A percentile compares a stretch with the other conserved stretches of the same genome.
Evolutionary conservation across 2,329 filamentous ascomycete species (phyloP).

Genomic region (Pyrenophora teres): DNA sequence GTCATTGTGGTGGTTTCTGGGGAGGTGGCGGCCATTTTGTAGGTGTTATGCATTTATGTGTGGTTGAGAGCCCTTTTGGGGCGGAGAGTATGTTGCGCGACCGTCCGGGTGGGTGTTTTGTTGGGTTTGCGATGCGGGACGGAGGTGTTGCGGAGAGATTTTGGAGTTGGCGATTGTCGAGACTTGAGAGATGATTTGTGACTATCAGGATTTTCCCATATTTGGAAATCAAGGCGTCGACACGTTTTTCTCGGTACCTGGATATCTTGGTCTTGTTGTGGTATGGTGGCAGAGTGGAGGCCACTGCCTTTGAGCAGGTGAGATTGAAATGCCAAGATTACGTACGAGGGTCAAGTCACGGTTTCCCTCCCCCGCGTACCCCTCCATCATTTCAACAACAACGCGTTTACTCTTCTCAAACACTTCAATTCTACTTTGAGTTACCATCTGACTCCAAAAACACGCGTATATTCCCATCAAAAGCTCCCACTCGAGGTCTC

Average conservation of each 20-base stretch:
- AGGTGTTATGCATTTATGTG: not conserved
- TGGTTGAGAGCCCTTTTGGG: not conserved
- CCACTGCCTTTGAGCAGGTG: not conserved
- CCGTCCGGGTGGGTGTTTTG: not conserved
- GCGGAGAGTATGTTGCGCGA: not conserved
- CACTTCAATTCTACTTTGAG: not conserved
- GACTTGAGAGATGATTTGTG: too few relatives aligned
- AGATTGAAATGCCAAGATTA: constrained; percentile 27
- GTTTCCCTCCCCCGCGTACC: constrained; percentile 11
- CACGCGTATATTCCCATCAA: not conserved
- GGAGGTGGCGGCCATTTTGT: constrained; percentile 5
- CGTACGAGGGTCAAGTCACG: constrained; percentile 5
- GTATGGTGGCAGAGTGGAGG: not conserved
- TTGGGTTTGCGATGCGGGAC: constrained; percentile 12
- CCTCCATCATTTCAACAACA: constrained; percentile 4
- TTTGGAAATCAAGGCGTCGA: too few relatives aligned
- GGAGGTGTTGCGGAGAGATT: constrained; percentile 14
- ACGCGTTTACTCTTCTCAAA: not conserved
- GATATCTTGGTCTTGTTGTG: not conserved
- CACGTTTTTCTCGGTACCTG: too few relatives aligned
- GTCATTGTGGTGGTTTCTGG: not conserved
- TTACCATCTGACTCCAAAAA: not conserved
- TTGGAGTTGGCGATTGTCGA: too few relatives aligned
- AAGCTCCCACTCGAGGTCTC: too few relatives aligned
- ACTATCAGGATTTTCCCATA: too few relatives aligned